A percentile compares a stretch with the other conserved stretches of the same genome.
Evolutionary conservation across 768 basidiomycete species (phyloP).

Genomic region (Collybiopsis confluens): DNA sequence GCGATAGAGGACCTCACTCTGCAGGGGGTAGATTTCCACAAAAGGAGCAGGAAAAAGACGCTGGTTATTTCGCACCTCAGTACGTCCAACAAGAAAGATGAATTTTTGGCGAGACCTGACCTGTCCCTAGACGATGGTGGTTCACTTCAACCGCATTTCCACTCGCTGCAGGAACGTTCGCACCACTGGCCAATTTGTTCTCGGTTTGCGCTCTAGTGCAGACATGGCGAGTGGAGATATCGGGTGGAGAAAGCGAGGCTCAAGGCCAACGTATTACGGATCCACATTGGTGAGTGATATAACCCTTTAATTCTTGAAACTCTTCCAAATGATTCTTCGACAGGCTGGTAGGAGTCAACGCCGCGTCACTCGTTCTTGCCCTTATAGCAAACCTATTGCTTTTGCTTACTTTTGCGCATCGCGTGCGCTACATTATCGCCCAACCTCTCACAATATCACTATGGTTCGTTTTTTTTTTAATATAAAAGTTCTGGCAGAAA

Average conservation of each 20-base stretch:
- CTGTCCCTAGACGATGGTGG: conserved; percentile 31
- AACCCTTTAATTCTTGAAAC: background rate
- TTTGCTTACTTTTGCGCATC: conserved; percentile 33
- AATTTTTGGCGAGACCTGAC: background rate
- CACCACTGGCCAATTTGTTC: conserved; percentile 35
- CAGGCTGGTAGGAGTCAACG: conserved; percentile 30
- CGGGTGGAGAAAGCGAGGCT: background rate
- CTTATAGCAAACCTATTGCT: conserved; percentile 31
- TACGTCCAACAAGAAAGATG: background rate
- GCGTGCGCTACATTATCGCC: conserved; percentile 29
- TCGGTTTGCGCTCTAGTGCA: conserved; percentile 33
- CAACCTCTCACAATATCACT: conserved; percentile 33
- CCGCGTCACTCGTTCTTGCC: conserved; percentile 27
- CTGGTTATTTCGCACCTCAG: conserved; percentile 9
- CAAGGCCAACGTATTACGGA: conserved; percentile 21
- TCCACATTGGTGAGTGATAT: conserved; percentile 27
- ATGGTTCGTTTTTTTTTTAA: conserved; percentile 23
- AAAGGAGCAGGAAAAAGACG: conserved; percentile 20
- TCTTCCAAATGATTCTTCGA: background rate
- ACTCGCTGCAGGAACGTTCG: conserved; percentile 36
- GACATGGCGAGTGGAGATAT: conserved; percentile 26
- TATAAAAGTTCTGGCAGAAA: background rate
- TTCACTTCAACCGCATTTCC: conserved; percentile 37
- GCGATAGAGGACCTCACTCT: conserved; percentile 25
- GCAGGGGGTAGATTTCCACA: conserved; percentile 18